Percentiles rank a stretch among this genome's conserved stretches.
These are phyloP conservation scores for Pleurotus sapidus DNA, from an alignment of 768 basidiomycete species.

Conservation along the genomic window DNA sequence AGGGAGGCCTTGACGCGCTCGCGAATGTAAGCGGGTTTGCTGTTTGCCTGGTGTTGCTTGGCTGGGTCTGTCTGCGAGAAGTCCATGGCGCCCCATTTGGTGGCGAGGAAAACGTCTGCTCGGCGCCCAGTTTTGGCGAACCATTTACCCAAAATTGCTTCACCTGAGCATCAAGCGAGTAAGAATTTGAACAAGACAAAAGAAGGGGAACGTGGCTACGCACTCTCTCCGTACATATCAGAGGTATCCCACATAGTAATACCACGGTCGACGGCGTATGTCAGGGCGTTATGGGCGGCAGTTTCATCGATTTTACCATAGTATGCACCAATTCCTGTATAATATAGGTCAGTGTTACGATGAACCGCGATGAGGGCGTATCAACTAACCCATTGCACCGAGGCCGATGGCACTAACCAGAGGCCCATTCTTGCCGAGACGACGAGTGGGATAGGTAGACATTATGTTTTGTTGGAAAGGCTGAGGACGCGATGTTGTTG, in stretches of 20 bases:
- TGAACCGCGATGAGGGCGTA: not conserved
- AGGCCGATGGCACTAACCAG: conserved; percentile 23
- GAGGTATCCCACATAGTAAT: conserved; percentile 19
- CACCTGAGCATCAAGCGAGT: conserved; percentile 7
- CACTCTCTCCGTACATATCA: conserved; percentile 19
- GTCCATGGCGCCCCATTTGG: conserved; percentile 23
- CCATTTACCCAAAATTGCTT: conserved; percentile 20
- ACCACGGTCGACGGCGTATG: conserved; percentile 19
- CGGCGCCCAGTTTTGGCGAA: conserved; percentile 20
- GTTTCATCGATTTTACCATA: conserved; percentile 19
- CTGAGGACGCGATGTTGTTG: too few species aligned
- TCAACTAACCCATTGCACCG: conserved; percentile 21
- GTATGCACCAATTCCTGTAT: conserved; percentile 19
- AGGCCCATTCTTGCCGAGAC: conserved; percentile 23
- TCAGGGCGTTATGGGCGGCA: conserved; percentile 14
- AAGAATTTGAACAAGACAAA: not conserved
- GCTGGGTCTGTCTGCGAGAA: conserved; percentile 8
- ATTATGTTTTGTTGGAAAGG: not conserved
- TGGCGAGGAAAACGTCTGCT: conserved; percentile 21
- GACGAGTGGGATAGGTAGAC: conserved; percentile 14
- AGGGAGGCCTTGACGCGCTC: conserved; percentile 15
- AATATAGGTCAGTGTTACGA: not conserved
- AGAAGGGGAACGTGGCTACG: not conserved
- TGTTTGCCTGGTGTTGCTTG: conserved; percentile 7
- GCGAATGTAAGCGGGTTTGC: conserved; percentile 16